These are phyloP conservation scores for Pichia paraexigua DNA, from an alignment of 805 yeast species.

Conservation along the genomic window DNA sequence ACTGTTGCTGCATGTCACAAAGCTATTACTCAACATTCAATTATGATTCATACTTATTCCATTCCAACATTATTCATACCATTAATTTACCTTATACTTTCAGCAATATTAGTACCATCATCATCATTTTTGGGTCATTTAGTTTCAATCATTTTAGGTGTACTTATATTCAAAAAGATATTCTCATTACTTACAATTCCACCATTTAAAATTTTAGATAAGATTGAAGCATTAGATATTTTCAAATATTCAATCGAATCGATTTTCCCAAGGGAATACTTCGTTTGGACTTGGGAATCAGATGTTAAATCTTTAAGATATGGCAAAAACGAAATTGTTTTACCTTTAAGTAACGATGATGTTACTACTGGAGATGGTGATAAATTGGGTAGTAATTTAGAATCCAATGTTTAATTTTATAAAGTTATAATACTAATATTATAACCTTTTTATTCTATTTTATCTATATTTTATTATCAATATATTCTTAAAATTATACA, in stretches of 20 bases:
- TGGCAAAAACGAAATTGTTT: not conserved
- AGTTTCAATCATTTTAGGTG: conserved; percentile 62
- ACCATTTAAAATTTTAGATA: conserved; percentile 54
- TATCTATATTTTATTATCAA: not conserved
- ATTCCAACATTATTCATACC: conserved; percentile 61
- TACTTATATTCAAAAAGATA: conserved; percentile 48
- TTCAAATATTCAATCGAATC: conserved; percentile 3
- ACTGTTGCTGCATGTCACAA: conserved; percentile 38
- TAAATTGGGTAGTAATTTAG: not conserved
- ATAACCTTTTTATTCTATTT: not conserved
- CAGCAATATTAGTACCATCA: conserved; percentile 50
- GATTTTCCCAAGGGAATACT: conserved; percentile 5
- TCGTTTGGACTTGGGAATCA: conserved; percentile 8
- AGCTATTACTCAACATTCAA: conserved; percentile 14
- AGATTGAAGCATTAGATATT: conserved; percentile 40
- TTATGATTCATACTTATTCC: conserved; percentile 26
- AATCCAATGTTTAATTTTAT: not conserved
- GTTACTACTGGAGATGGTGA: not conserved
- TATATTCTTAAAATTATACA: not conserved
- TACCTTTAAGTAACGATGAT: not conserved
- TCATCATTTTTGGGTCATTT: conserved; percentile 71
- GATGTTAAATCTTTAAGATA: conserved; percentile 1
- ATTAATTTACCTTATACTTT: conserved; percentile 39
- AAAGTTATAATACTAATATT: not conserved
- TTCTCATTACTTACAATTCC: conserved; percentile 53